A percentile compares a stretch with the other conserved stretches of the same genome.
These are phyloP conservation scores for Candida nitratophila DNA, from an alignment of 805 yeast species.

Conservation along the genomic window DNA sequence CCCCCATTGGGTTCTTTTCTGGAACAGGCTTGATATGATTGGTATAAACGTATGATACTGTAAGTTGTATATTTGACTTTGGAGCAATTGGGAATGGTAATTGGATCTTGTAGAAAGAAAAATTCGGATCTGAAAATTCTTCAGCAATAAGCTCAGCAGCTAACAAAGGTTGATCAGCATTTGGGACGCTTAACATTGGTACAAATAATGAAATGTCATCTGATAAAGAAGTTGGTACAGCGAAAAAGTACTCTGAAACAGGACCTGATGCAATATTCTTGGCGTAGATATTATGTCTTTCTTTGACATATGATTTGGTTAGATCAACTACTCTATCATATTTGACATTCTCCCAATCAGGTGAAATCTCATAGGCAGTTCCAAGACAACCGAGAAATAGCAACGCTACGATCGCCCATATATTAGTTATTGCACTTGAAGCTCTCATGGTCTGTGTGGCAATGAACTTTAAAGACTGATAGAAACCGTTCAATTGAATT, in stretches of 20 bases:
- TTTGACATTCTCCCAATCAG: constrained; percentile 50
- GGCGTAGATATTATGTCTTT: constrained; percentile 45
- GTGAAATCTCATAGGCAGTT: constrained; percentile 11
- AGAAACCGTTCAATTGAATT: not conserved
- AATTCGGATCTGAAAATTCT: constrained; percentile 7
- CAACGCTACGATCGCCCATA: not conserved
- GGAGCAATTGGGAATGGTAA: constrained; percentile 67
- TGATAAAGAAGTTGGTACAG: constrained; percentile 42
- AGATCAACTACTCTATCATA: constrained; percentile 57
- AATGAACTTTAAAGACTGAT: not conserved
- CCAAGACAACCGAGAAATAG: not conserved
- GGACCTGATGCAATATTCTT: constrained; percentile 55
- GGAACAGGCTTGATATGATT: constrained; percentile 57
- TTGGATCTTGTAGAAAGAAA: constrained; percentile 36
- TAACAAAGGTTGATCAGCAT: constrained; percentile 14
- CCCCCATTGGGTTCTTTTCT: constrained; percentile 47
- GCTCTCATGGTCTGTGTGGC: too few relatives aligned
- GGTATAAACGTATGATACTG: constrained; percentile 41
- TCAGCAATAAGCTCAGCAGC: constrained; percentile 6
- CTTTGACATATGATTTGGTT: constrained; percentile 57
- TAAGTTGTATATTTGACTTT: constrained; percentile 41
- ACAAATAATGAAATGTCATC: constrained; percentile 19
- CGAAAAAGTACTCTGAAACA: constrained; percentile 46
- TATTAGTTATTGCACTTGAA: not conserved
- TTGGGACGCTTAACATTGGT: constrained; percentile 13